Evolutionary conservation across 1,284 basidiomycete species (phyloP), one percentile per base, ranked within the genome.

Genomic region (Wolfiporia cocos): DNA sequence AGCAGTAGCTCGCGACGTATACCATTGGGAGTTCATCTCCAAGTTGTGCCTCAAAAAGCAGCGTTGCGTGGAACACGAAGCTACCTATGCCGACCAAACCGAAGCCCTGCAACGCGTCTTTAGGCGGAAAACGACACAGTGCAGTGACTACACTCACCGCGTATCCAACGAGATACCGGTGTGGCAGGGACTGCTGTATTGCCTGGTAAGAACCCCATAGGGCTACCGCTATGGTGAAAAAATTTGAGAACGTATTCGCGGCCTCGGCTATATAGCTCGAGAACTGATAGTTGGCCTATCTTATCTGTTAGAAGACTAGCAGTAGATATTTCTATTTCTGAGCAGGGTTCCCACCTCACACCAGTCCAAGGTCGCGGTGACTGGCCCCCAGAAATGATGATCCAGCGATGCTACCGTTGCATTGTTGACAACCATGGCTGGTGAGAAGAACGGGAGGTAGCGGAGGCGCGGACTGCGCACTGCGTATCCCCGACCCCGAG

Each of bases 1-100:
- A 54, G 47, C 69, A 67, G 61, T 75, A 73, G 32, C 71, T 73
- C 3, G 69, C 71, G 43, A 77, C 73, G 49, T 76, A 80, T 39
- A 83, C 73, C 81, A 85, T 84, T 2, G 81, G 81, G 3, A 85
- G 64, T 54, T 85, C 81, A 49, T 85, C 81, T 4, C 78, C 78
- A 31, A 84, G 72, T 50, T 84, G 81, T 0, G 80, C 78, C 48
- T 75, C 68, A 51, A 74, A 82, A n/a, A 74, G 64, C n/a, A 85
- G 63, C 0, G 80, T 82, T 1, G 79, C 80, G 49, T 85, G 81
- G 56, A 85, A 85, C 32, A 76, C 71, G 51, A 80, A 76, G 54
- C 78, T 81, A 14, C 81, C 81, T 6, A 81, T 44, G 19, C 78
- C 80, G 34, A 83, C 71, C 10, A 83, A 58, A 18, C 66, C 74